These are phyloP conservation scores for Candida ponderosae DNA, from an alignment of 805 yeast species.

Conservation along the genomic window DNA sequence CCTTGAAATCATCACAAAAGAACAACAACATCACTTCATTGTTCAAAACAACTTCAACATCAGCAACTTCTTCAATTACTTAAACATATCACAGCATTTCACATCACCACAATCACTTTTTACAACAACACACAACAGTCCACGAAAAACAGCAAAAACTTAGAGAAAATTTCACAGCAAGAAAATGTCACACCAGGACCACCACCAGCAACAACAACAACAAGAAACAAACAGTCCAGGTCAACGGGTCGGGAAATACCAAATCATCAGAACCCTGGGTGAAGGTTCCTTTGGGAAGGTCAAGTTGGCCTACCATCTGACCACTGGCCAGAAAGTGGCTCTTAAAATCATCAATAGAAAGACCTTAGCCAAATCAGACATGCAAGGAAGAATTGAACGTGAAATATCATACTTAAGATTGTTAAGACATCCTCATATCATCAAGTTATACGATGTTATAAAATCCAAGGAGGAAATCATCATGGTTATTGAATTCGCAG, in stretches of 20 bases:
- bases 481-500: conserved; percentile 96
- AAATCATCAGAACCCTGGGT: conserved; percentile 85
- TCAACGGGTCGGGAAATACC: conserved; percentile 80
- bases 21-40: no score
- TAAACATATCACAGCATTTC: no score
- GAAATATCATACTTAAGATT: conserved; percentile 86
- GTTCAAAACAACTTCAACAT: no score
- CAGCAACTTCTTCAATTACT: no score
- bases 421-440: conserved; percentile 92
- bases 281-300: conserved; percentile 98
- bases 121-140: no score
- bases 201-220: conserved; percentile 12
- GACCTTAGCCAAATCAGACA: conserved; percentile 87
- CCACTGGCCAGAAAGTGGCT: conserved; percentile 90
- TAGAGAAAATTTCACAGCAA: no score
- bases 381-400: conserved; percentile 95
- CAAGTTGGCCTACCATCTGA: conserved; percentile 80
- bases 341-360: conserved; percentile 87
- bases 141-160: no score
- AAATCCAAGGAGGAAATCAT: conserved; percentile 92
- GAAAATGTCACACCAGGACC: conserved; percentile 14
- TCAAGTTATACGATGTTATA: conserved; percentile 90
- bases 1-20: no score
- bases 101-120: no score
- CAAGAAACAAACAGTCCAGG: conserved; percentile 22